Percentiles rank a stretch among this genome's conserved stretches.
phyloP scores from a whole-genome alignment of 139 green algal genomes.

The Auxenochlorella protothecoides region DNA sequence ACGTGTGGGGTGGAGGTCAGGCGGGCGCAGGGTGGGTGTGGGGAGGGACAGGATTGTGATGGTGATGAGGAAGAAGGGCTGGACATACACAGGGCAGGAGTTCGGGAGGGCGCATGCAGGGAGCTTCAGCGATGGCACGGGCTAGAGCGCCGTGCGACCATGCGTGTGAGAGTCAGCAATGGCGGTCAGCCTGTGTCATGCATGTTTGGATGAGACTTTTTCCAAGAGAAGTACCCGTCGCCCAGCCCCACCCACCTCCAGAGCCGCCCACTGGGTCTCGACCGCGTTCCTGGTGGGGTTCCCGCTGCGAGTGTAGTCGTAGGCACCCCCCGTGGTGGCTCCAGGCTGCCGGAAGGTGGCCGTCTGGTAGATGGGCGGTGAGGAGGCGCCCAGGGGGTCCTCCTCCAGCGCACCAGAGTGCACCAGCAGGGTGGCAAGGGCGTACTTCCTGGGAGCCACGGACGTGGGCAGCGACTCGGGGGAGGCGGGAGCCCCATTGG shows the following conservation, averaged over 20 bases:
- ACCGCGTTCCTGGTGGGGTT: constrained; percentile 84
- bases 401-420: constrained; percentile 11
- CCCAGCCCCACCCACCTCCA: constrained; percentile 52
- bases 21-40: not conserved
- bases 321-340: constrained; percentile 69
- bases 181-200: no score
- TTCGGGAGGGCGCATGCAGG: no score
- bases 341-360: constrained; percentile 72
- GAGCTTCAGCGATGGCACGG: no score
- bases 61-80: no score
- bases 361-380: constrained; percentile 92
- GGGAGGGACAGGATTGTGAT: not conserved
- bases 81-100: no score
- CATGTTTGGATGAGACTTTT: no score
- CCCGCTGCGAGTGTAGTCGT: constrained; percentile 95
- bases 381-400: constrained; percentile 36
- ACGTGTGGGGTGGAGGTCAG: not conserved
- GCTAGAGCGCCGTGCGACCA: no score
- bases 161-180: no score
- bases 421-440: constrained; percentile 37
- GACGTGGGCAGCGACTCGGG: no score
- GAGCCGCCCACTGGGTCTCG: constrained; percentile 64
- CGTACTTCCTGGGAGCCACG: not conserved
- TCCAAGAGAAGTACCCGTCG: no score
- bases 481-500: no score